These are phyloP conservation scores for Juncus effusus DNA, from an alignment of 176 grass and related monocot species.

Conservation along the genomic window DNA sequence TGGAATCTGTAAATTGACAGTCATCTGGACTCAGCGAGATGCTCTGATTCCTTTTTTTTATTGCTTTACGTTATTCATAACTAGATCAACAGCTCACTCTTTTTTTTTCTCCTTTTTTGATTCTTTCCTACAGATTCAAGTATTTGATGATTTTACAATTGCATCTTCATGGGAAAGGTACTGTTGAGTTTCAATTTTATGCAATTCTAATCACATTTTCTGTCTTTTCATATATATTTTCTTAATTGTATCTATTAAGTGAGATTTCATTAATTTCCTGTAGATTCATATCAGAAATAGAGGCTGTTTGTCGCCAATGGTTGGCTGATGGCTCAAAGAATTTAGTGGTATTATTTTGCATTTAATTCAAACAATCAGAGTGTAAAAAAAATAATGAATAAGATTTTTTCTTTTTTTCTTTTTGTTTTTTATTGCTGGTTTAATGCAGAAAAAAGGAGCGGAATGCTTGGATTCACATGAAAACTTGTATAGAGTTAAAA, in stretches of 20 bases:
- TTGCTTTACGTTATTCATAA: too few species aligned
- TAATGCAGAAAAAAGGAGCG: slow-evolving; percentile 85
- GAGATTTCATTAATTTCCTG: slow-evolving; percentile 24
- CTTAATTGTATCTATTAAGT: slow-evolving; percentile 4
- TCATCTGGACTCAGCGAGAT: too few species aligned
- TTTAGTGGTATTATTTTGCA: slow-evolving; percentile 59
- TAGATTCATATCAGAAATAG: slow-evolving; percentile 98
- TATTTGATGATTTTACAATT: slow-evolving; percentile 93
- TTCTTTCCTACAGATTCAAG: slow-evolving; percentile 47
- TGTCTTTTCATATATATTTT: not conserved
- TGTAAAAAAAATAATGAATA: not conserved
- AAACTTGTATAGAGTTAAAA: slow-evolving; percentile 70
- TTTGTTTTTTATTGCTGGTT: not conserved
- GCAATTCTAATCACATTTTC: not conserved
- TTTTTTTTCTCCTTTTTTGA: not conserved
- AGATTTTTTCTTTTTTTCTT: not conserved
- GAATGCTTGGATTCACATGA: slow-evolving; percentile 46
- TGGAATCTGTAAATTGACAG: slow-evolving; percentile 8
- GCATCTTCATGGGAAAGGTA: slow-evolving; percentile 99
- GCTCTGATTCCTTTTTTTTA: too few species aligned
- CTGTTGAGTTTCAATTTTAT: not conserved
- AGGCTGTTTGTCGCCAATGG: slow-evolving; percentile 92
- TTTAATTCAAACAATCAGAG: too few species aligned
- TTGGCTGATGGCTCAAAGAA: slow-evolving; percentile 76
- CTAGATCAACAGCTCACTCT: slow-evolving; percentile 6